Conservation (phyloP, 2,329 filamentous ascomycete species). For the Septoria linicola region DNA sequence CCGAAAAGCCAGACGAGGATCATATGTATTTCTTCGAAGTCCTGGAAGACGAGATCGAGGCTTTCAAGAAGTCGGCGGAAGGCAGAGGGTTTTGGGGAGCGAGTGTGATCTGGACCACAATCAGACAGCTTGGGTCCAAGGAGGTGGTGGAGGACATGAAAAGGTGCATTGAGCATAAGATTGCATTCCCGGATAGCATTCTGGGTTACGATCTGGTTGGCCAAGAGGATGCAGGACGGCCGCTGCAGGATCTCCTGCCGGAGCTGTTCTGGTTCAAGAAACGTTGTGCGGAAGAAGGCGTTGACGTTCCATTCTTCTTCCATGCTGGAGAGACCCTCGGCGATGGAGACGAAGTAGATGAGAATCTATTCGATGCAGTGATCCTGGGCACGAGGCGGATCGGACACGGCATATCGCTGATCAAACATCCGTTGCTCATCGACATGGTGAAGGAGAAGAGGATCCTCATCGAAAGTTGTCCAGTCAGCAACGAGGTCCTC, state of each 20-base stretch:
- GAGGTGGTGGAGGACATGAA: slow-evolving; percentile 76
- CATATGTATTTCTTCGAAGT: slow-evolving; percentile 69
- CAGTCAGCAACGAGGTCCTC: slow-evolving; percentile 85
- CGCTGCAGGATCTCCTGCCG: slow-evolving; percentile 73
- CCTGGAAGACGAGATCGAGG: slow-evolving; percentile 73
- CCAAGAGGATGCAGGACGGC: slow-evolving; percentile 76
- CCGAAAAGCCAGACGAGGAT: slow-evolving; percentile 65
- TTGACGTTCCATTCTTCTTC: slow-evolving; percentile 92
- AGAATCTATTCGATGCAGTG: slow-evolving; percentile 86
- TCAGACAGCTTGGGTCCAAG: slow-evolving; percentile 64
- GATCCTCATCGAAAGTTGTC: slow-evolving; percentile 86
- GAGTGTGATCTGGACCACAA: slow-evolving; percentile 78
- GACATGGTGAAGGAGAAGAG: slow-evolving; percentile 85
- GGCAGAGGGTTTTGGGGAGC: slow-evolving; percentile 80
- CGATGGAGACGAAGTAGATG: slow-evolving; percentile 71
- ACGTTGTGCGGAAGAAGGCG: slow-evolving; percentile 70
- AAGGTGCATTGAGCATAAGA: slow-evolving; percentile 78
- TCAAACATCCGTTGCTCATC: slow-evolving; percentile 85
- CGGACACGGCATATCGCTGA: slow-evolving; percentile 83
- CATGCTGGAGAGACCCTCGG: slow-evolving; percentile 88
- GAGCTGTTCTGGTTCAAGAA: slow-evolving; percentile 93
- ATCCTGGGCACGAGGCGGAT: slow-evolving; percentile 84
- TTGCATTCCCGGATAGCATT: slow-evolving; percentile 73
- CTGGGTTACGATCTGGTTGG: slow-evolving; percentile 88
- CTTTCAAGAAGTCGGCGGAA: slow-evolving; percentile 69